Evolutionary conservation across 495 filamentous ascomycete genomes (phyloP).

Genomic region (Podospora pseudoanserina): DNA sequence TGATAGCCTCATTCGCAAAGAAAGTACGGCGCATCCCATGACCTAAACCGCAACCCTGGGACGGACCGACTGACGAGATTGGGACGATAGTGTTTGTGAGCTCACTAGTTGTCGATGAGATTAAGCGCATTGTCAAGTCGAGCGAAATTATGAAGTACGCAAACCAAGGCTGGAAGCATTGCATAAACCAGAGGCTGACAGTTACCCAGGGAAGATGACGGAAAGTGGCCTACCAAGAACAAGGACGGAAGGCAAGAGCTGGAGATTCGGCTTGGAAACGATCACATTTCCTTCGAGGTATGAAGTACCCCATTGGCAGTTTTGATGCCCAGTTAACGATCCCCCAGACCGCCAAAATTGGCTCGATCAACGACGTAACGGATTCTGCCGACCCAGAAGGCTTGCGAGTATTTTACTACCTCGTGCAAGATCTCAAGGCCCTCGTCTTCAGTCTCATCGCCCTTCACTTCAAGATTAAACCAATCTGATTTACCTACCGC

Average conservation of each 20-base stretch:
- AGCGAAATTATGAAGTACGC: constrained; percentile 96
- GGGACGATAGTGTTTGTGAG: constrained; percentile 82
- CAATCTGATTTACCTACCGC: constrained; percentile 52
- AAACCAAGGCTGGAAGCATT: background rate
- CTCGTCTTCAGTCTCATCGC: constrained; percentile 94
- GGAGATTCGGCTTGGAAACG: constrained; percentile 89
- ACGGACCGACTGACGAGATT: constrained; percentile 1
- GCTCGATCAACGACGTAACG: constrained; percentile 92
- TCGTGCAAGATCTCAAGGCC: constrained; percentile 96
- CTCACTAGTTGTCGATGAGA: constrained; percentile 84
- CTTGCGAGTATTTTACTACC: constrained; percentile 98
- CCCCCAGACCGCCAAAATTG: constrained; percentile 91
- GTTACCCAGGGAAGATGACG: constrained; percentile 80
- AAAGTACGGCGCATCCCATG: constrained; percentile 61
- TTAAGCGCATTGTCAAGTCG: constrained; percentile 94
- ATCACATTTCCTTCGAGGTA: constrained; percentile 98
- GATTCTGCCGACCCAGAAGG: constrained; percentile 96
- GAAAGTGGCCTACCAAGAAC: constrained; percentile 99
- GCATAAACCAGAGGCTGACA: constrained; percentile 26
- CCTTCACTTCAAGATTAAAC: constrained; percentile 97
- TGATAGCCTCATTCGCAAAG: constrained; percentile 98
- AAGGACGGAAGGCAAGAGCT: constrained; percentile 97
- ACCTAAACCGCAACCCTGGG: background rate
- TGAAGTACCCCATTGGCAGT: background rate
- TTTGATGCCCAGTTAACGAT: constrained; percentile 25